phyloP scores from a whole-genome alignment of 345 rosid species.

The Litchi chinensis region DNA sequence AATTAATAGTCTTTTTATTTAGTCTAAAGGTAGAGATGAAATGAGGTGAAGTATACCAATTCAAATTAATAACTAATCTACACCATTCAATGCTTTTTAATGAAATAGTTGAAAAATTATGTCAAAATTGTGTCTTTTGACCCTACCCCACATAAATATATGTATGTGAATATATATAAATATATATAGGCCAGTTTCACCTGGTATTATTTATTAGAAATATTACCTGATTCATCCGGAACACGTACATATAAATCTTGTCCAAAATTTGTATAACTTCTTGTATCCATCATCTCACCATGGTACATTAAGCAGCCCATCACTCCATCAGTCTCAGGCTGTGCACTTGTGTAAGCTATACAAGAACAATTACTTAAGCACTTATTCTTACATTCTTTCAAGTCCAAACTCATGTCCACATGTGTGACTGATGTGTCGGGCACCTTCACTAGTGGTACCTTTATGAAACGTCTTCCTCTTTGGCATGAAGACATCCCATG shows the following conservation, averaged over 20 bases:
- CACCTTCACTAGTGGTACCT: constrained; percentile 42
- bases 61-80: too few species aligned
- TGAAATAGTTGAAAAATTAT: too few species aligned
- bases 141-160: too few species aligned
- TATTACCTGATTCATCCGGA: too few species aligned
- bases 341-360: constrained; percentile 48
- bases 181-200: too few species aligned
- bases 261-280: constrained; percentile 36
- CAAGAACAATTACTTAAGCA: constrained; percentile 59
- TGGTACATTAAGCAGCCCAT: constrained; percentile 59
- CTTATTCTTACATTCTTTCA: constrained; percentile 38
- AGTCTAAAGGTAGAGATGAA: too few species aligned
- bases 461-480: constrained; percentile 53
- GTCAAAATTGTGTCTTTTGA: too few species aligned
- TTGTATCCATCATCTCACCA: constrained; percentile 44
- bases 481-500: constrained; percentile 14
- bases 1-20: too few species aligned
- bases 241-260: constrained; percentile 38
- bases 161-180: too few species aligned
- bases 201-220: too few species aligned
- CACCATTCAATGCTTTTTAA: too few species aligned
- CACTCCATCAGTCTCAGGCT: constrained; percentile 21
- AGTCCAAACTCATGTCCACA: constrained; percentile 40
- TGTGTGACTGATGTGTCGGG: constrained; percentile 44
- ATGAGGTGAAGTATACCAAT: too few species aligned